Evolutionary conservation across 176 grass and related monocot species (phyloP), one percentile per base, ranked within the genome.

Genomic region (Pontederia paniculata): DNA sequence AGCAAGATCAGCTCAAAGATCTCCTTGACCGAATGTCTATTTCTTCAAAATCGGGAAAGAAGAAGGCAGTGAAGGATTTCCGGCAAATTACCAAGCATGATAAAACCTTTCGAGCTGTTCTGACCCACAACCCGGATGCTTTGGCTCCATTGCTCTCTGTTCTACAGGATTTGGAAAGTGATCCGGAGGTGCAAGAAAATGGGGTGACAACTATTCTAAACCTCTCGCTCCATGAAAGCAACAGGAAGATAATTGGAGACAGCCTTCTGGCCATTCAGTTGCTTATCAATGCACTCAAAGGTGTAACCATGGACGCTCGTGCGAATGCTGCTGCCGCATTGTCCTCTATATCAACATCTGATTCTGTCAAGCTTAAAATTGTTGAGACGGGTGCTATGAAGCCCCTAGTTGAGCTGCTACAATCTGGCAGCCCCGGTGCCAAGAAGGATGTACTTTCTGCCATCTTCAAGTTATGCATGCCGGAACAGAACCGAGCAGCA

Each of bases 161-260:
- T n/a, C 67, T 78, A 17, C 79, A 80, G 0, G 58, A 25, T 51
- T 79, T 85, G 63, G 75, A 74, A 58, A 70, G 63, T 44, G 78
- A 81, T 59, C 77, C 71, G 46, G 67, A 95, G 60, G 72, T 95
- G 37, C 57, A 81, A 8, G 81, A 95, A 61, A 81, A 95, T 42
- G 72, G 74, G 18, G 89, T 95, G 52, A 95, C 89, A 10, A 66
- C 83, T 52, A 82, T 95, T 57, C 76, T 95, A 17, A 95, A 95
- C 50, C 76, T 95, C 49, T 95, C 89, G 43, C 70, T 95, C 46
- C 84, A 88, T 74, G 89, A 95, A 21, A 77, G 72, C 57, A 95
- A 95, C 25, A 95, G 82, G 75, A 85, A 80, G 60, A 81, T 80
- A 43, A 66, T 95, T 50, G 89, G 75, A 71, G 78, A 95, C 46